A percentile compares a stretch with the other conserved stretches of the same genome.
Conservation (phyloP, 805 yeast species). For the Candida tibetensis region DNA sequence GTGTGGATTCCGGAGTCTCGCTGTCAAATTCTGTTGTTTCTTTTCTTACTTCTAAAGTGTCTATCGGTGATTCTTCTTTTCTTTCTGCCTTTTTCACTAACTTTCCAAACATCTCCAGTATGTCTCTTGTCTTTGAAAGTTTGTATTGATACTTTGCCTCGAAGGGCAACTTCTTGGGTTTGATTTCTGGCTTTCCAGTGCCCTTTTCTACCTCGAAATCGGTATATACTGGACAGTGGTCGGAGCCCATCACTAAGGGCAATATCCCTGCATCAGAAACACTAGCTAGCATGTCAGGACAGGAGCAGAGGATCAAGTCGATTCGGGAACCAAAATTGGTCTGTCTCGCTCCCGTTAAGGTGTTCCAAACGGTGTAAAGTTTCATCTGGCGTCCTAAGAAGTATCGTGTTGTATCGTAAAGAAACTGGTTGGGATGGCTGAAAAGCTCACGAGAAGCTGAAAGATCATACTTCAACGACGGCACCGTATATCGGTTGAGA, state of each 20-base stretch:
- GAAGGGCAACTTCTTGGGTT: slow-evolving; percentile 13
- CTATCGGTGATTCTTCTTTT: too few relatives aligned
- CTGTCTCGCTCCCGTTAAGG: slow-evolving; percentile 69
- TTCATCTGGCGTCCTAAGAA: slow-evolving; percentile 55
- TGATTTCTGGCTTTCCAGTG: neutral
- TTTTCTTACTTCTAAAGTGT: too few relatives aligned
- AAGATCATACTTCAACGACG: slow-evolving; percentile 13
- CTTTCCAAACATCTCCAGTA: too few relatives aligned
- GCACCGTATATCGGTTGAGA: slow-evolving; percentile 27
- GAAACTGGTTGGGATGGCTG: slow-evolving; percentile 22
- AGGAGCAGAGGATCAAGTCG: slow-evolving; percentile 65
- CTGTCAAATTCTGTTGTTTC: too few relatives aligned
- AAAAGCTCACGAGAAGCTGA: neutral
- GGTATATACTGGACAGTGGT: slow-evolving; percentile 87
- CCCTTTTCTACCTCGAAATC: slow-evolving; percentile 49
- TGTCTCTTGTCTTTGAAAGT: slow-evolving; percentile 28
- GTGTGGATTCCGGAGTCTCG: too few relatives aligned
- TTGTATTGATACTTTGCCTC: slow-evolving; percentile 22
- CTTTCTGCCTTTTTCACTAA: too few relatives aligned
- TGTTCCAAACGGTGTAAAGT: slow-evolving; percentile 93
- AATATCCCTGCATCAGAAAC: slow-evolving; percentile 53
- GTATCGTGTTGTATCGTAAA: slow-evolving; percentile 59
- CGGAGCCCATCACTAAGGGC: slow-evolving; percentile 78
- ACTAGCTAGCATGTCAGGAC: slow-evolving; percentile 25
- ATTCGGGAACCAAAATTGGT: slow-evolving; percentile 85